Percentiles rank a stretch among this genome's conserved stretches.
These are phyloP conservation scores for Plasmodium sp. DNA, from an alignment of 169 alveolate species.

Conservation along the genomic window DNA sequence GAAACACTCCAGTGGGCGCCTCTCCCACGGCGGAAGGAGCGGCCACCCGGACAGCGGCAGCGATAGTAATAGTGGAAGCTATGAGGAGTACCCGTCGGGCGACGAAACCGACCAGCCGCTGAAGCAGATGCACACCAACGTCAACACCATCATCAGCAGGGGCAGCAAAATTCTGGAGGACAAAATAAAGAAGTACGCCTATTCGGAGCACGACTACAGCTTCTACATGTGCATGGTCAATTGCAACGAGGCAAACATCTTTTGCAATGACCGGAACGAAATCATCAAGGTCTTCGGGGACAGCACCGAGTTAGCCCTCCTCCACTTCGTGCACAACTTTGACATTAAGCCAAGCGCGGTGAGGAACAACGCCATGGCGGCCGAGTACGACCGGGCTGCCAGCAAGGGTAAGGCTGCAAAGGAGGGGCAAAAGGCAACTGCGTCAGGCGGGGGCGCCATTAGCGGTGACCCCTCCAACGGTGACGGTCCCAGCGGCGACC, in stretches of 20 bases:
- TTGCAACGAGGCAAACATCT: constrained; percentile 64
- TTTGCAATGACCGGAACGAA: constrained; percentile 27
- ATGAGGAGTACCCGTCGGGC: neutral
- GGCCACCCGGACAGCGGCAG: neutral
- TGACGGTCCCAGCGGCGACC: neutral
- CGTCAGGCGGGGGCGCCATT: neutral
- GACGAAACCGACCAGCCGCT: neutral
- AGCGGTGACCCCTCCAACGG: neutral
- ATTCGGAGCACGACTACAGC: constrained; percentile 43
- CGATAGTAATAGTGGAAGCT: no score
- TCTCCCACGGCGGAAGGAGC: neutral
- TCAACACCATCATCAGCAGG: constrained; percentile 51
- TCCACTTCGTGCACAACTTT: constrained; percentile 63
- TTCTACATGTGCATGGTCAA: constrained; percentile 62
- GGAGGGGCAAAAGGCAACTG: neutral
- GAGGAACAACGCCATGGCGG: constrained; percentile 41
- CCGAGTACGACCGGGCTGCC: constrained; percentile 67
- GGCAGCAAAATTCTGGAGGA: constrained; percentile 72
- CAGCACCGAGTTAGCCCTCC: constrained; percentile 71
- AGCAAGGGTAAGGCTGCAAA: neutral
- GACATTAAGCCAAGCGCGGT: neutral
- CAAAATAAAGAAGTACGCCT: constrained; percentile 42
- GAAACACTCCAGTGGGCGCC: neutral
- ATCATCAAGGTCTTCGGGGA: constrained; percentile 70
- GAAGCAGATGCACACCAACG: constrained; percentile 20